These are phyloP conservation scores for Neonectria magnoliae DNA, from an alignment of 2,329 filamentous ascomycete genomes.

Conservation along the genomic window DNA sequence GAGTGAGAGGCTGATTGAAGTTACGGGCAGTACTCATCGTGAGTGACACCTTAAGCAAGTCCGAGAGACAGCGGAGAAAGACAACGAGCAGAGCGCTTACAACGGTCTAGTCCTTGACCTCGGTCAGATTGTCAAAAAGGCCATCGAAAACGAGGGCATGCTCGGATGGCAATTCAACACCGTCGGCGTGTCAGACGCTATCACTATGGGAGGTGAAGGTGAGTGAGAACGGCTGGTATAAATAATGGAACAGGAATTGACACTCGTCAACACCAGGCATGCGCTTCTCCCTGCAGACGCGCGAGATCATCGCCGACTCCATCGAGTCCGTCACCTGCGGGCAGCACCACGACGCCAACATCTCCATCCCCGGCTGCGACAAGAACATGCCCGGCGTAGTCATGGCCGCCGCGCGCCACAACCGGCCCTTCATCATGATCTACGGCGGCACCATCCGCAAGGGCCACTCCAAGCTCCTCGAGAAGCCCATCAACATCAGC, in stretches of 20 bases:
- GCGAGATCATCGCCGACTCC: slow-evolving; percentile 93
- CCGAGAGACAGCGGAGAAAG: slow-evolving; percentile 6
- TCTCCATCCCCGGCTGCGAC: slow-evolving; percentile 92
- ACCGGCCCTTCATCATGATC: slow-evolving; percentile 93
- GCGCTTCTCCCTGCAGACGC: slow-evolving; percentile 89
- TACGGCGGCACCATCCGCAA: slow-evolving; percentile 93
- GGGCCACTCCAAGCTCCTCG: slow-evolving; percentile 81
- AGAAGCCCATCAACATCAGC: slow-evolving; percentile 85
- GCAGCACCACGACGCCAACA: slow-evolving; percentile 92
- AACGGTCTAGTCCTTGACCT: slow-evolving; percentile 76
- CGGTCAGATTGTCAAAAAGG: slow-evolving; percentile 85
- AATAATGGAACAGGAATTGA: not conserved
- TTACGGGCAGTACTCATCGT: slow-evolving; percentile 52
- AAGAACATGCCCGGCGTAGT: slow-evolving; percentile 97
- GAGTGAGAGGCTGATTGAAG: slow-evolving; percentile 20
- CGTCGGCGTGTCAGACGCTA: slow-evolving; percentile 87
- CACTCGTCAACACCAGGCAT: slow-evolving; percentile 68
- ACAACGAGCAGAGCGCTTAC: slow-evolving; percentile 28
- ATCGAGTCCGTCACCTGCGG: slow-evolving; percentile 94
- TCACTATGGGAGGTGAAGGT: slow-evolving; percentile 96
- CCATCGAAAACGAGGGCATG: slow-evolving; percentile 84
- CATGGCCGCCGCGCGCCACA: slow-evolving; percentile 91
- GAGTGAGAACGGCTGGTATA: slow-evolving; percentile 32
- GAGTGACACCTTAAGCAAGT: slow-evolving; percentile 41
- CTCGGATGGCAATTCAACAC: slow-evolving; percentile 96